Evolutionary conservation across 106 monocot species (phyloP).

Genomic region (Apostasia ramifera): DNA sequence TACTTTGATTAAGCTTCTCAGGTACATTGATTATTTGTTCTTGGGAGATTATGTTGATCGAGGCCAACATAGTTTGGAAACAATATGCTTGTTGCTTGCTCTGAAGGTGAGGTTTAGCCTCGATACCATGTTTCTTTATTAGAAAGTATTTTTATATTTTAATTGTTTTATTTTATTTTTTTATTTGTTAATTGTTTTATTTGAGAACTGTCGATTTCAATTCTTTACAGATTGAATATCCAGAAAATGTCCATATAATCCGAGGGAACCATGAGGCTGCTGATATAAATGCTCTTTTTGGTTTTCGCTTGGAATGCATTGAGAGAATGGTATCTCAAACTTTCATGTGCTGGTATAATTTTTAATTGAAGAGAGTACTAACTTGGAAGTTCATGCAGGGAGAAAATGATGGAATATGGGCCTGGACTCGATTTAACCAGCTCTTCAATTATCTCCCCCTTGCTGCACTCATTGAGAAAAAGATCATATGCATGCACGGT

Average conservation of each 20-base stretch:
- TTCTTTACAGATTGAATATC: constrained; percentile 82
- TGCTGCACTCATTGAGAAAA: constrained; percentile 92
- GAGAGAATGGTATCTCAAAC: constrained; percentile 85
- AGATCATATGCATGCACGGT: constrained; percentile 99
- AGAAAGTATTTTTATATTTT: background rate
- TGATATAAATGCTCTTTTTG: constrained; percentile 98
- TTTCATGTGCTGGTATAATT: constrained; percentile 5
- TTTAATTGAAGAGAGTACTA: constrained; percentile 4
- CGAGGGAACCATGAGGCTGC: constrained; percentile 99
- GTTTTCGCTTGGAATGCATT: constrained; percentile 95
- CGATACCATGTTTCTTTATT: background rate
- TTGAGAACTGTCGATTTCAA: background rate
- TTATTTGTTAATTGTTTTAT: background rate
- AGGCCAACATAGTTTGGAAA: constrained; percentile 97
- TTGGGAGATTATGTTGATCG: constrained; percentile 99
- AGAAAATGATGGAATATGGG: constrained; percentile 98
- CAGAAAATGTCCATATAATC: constrained; percentile 92
- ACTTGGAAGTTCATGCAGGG: constrained; percentile 48
- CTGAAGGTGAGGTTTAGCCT: constrained; percentile 64
- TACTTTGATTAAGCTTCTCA: constrained; percentile 24
- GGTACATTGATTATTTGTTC: constrained; percentile 98
- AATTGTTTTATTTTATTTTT: background rate
- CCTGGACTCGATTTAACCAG: constrained; percentile 95
- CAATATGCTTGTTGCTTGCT: constrained; percentile 90
- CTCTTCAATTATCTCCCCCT: constrained; percentile 92